Evolutionary conservation across 371 early-diverging fungal genomes (phyloP), one percentile per base, ranked within the genome.

Genomic region (Lichtheimia corymbifera): DNA sequence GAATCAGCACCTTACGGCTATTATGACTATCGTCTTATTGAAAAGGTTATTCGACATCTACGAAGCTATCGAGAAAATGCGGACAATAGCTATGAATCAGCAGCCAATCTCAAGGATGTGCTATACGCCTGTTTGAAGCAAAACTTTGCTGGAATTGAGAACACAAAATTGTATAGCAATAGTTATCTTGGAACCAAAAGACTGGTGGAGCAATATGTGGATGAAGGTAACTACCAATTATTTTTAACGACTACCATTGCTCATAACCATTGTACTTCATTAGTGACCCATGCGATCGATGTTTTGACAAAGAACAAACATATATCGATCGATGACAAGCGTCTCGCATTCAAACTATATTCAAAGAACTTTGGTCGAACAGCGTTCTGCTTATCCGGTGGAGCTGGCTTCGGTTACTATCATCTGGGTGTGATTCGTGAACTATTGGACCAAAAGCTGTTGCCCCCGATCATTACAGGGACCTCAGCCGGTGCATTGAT

Each of bases 361-460:
- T 84, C 86, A 41, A 84, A 88, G 60, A 86, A 91, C 47, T 95
- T 89, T 72, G 97, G 97, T 2, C 79, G 93, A 11, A 91, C 94
- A 0, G 96, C 96, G 1, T 78, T 97, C 60, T 89, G 95, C 61
- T 80, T 97, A 30, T 87, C 88, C 7, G 97, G 97, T 14, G 97
- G 97, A 50, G 95, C 93, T 0, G 83, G 88, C 24, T 90, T 95
- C 72, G 95, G 93, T 11, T 87, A 88, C 64, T 90, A 85, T 62
- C 95, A 95, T 65, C 66, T 92, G 15, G 88, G 88, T 5, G 93
- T 93, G 12, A 83, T 89, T 24, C 89, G 90, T 20, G 83, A 92
- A 0, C 74, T 97, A 35, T 74, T 87, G 50, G 91, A 93, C 59
- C 79, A 84, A 4, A 84, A 86, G 17, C 67, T 93, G 12, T 74